Conservation (phyloP, 1,139 yeast genomes). For the Scheffersomyces illinoinensis region DNA sequence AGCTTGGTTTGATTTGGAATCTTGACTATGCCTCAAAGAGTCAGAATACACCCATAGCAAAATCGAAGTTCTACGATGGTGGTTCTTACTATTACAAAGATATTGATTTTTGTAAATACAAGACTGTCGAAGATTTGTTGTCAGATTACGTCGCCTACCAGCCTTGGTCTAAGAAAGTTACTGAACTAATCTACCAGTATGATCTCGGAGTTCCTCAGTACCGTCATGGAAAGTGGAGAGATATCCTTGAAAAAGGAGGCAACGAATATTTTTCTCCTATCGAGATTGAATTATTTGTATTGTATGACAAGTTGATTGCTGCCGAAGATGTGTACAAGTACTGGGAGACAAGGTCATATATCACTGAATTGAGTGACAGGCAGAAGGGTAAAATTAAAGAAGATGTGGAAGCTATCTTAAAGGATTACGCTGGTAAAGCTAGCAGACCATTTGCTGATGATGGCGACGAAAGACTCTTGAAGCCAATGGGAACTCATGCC, state of each 20-base stretch:
- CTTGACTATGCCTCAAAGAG: constrained; percentile 40
- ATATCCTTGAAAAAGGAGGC: constrained; percentile 30
- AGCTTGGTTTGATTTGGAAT: constrained; percentile 63
- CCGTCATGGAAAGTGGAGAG: constrained; percentile 52
- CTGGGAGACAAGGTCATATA: constrained; percentile 61
- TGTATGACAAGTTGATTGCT: constrained; percentile 31
- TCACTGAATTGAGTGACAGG: constrained; percentile 45
- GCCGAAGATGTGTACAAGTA: constrained; percentile 44
- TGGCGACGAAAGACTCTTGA: constrained; percentile 9
- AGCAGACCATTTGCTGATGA: constrained; percentile 2
- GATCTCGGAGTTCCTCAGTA: constrained; percentile 59
- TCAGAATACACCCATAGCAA: constrained; percentile 4
- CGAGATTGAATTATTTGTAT: constrained; percentile 30
- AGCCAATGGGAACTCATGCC: constrained; percentile 17
- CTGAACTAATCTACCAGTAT: constrained; percentile 25
- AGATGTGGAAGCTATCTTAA: constrained; percentile 27
- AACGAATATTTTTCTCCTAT: constrained; percentile 25
- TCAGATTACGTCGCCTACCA: constrained; percentile 12
- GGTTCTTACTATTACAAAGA: constrained; percentile 8
- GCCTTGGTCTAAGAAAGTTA: constrained; percentile 29
- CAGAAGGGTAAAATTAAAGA: constrained; percentile 33
- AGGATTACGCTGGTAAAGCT: constrained; percentile 12
- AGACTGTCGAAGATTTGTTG: constrained; percentile 8
- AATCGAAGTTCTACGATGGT: constrained; percentile 9
- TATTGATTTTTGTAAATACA: constrained; percentile 1